Conservation (phyloP, 306 rosid species). For the Vigna hirtella region DNA sequence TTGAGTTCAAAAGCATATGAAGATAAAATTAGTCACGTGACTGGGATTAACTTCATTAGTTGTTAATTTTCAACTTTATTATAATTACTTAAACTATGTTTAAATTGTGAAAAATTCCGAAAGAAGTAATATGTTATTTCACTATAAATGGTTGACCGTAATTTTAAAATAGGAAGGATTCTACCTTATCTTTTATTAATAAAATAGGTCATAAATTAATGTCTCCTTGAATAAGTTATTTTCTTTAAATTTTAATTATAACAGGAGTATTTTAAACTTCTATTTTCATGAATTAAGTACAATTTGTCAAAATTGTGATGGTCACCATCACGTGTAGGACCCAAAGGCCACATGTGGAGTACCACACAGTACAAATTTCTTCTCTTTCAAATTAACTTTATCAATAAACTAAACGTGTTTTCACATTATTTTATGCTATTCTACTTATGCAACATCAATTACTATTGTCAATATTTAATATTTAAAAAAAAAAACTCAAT, state of each 20-base stretch:
- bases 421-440: no score
- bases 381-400: background rate
- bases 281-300: constrained; percentile 31
- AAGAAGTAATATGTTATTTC: constrained; percentile 5
- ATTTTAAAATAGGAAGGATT: constrained; percentile 1
- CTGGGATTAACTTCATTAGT: background rate
- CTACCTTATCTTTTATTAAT: background rate
- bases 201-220: background rate
- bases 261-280: constrained; percentile 30
- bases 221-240: background rate
- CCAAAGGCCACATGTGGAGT: constrained; percentile 55
- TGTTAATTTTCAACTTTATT: background rate
- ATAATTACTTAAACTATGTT: background rate
- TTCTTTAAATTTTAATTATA: background rate
- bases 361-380: constrained; percentile 47
- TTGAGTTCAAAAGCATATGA: background rate
- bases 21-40: background rate
- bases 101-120: background rate
- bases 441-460: no score
- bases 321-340: constrained; percentile 75
- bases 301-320: constrained; percentile 54
- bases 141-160: constrained; percentile 3
- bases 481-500: no score
- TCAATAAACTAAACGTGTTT: no score
- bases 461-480: no score